Evolutionary conservation across 2,329 filamentous ascomycete species (phyloP), one percentile per base, ranked within the genome.

Genomic region (Scopulariopsis brevicaulis): DNA sequence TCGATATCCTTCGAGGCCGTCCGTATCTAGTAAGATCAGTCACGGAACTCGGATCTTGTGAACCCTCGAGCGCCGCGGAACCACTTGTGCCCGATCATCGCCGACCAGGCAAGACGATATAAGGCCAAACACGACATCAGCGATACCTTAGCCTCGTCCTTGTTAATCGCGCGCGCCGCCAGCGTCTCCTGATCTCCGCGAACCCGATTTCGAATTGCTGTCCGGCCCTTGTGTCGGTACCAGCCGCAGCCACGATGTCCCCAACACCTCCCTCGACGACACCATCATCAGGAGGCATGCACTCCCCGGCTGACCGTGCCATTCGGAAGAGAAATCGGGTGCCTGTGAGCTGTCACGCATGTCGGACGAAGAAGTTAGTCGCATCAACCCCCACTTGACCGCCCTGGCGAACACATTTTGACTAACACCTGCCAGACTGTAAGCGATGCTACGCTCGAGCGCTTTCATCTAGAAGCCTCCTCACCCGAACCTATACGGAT

Each of bases 241-340:
- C 46, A 11, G 22, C 32, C 40, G 20, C 11, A 46, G 22, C 58
- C 68, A 72, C 58, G 61, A 90, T 90, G 87, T 84, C 85, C 60
- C 87, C 87, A 25, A 91, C 89, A 55, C 87, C 89, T 58, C 85
- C 87, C 22, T 91, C 88, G 34, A 89, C 87, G 57, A 86, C 84
- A 40, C 88, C 89, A 10, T 94, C 90, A 63, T 85, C 85, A 60
- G 83, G 87, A 62, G 80, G 77, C 24, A 48, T 48, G 25, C 86
- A 88, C 62, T 96, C 91, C 52, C 90, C 92, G 37, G 90, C 96
- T 70, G 84, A 89, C 57, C 87, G 90, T 65, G 86, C 96, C 55
- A 89, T 96, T 60, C 86, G 93, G 63, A 96, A 95, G 76, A 84
- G 93, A 69, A 96, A 97, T 68, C 81, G 93, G 60, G 86, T 96